Conservation (phyloP, 2,329 filamentous ascomycete species). For the Scopulariopsis brevicaulis region DNA sequence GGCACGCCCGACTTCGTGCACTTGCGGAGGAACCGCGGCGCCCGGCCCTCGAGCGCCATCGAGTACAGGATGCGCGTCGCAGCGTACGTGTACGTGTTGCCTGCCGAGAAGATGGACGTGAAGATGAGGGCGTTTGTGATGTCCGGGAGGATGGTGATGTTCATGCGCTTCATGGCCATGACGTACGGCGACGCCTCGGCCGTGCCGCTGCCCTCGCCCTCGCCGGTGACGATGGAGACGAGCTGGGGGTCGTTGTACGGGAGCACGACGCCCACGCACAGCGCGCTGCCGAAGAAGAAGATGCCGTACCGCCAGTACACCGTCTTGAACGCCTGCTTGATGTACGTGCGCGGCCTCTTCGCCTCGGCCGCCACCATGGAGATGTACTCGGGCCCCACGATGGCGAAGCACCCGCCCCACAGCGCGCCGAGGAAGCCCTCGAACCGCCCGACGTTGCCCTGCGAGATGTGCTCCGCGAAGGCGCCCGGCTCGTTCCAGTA, state of each 20-base stretch:
- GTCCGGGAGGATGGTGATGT: conserved; percentile 54
- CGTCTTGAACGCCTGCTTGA: conserved; percentile 61
- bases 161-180: conserved; percentile 57
- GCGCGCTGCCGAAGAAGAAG: conserved; percentile 48
- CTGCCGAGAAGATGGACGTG: conserved; percentile 48
- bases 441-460: conserved; percentile 52
- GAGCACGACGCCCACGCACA: conserved; percentile 55
- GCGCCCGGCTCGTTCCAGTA: conserved; percentile 53
- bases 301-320: conserved; percentile 60
- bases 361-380: conserved; percentile 60
- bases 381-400: conserved; percentile 58
- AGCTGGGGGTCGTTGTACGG: conserved; percentile 43
- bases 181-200: conserved; percentile 52
- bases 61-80: conserved; percentile 44
- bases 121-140: conserved; percentile 70
- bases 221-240: conserved; percentile 17
- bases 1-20: conserved; percentile 43
- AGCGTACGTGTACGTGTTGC: conserved; percentile 45
- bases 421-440: conserved; percentile 59
- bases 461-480: conserved; percentile 34
- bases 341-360: conserved; percentile 47
- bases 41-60: conserved; percentile 40
- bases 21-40: conserved; percentile 35
- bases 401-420: conserved; percentile 51
- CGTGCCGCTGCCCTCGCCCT: conserved; percentile 31